phyloP scores from a whole-genome alignment of 768 basidiomycete genomes.

The Suillus subalutaceus region DNA sequence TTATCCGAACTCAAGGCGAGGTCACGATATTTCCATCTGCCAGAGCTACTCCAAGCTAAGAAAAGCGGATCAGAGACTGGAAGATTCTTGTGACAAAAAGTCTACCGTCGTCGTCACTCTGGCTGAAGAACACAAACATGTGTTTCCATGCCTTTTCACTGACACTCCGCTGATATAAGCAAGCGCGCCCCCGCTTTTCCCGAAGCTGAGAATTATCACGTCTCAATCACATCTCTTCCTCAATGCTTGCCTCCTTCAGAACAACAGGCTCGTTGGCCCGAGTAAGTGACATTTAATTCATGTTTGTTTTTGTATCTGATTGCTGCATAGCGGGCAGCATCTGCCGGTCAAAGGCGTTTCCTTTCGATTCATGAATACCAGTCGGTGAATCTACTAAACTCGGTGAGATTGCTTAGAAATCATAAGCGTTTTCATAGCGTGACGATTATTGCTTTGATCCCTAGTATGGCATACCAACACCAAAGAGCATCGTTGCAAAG shows the following conservation, averaged over 20 bases:
- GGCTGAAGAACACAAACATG: conserved; percentile 35
- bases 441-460: background rate
- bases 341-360: conserved; percentile 85
- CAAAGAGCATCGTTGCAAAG: conserved; percentile 86
- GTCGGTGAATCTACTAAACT: conserved; percentile 92
- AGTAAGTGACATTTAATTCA: conserved; percentile 39
- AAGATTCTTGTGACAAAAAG: conserved; percentile 36
- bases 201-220: conserved; percentile 16
- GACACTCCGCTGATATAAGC: conserved; percentile 45
- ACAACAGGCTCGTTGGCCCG: conserved; percentile 67
- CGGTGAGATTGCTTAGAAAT: conserved; percentile 51
- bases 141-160: conserved; percentile 8
- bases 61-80: conserved; percentile 74
- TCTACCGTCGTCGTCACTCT: conserved; percentile 85
- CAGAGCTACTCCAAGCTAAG: conserved; percentile 56
- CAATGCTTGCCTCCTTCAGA: conserved; percentile 70
- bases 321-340: conserved; percentile 49
- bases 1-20: conserved; percentile 84
- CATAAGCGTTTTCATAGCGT: background rate
- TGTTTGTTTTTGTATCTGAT: background rate
- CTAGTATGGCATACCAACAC: conserved; percentile 95
- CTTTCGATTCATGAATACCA: conserved; percentile 99
- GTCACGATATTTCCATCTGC: conserved; percentile 48
- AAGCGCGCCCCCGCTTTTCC: conserved; percentile 19
- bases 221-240: conserved; percentile 16